phyloP scores from a whole-genome alignment of 176 grass and related monocot species.

The Bothriochloa decipiens region DNA sequence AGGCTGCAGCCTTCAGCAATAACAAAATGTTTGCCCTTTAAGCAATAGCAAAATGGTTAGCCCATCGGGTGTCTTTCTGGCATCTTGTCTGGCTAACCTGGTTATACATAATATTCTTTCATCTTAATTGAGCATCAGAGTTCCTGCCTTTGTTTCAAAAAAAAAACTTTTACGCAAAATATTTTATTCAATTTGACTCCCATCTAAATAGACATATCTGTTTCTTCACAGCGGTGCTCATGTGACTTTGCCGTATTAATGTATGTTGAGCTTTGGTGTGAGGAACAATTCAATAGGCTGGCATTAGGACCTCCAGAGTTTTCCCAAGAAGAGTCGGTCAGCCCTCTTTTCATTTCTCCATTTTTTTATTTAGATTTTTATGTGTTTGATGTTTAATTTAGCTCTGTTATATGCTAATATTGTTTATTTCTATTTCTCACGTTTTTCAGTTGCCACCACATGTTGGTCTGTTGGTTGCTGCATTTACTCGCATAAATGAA shows the following conservation, averaged over 20 bases:
- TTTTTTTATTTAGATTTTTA: conserved; percentile 18
- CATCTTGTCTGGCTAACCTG: too few relatives aligned
- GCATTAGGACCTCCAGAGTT: conserved; percentile 81
- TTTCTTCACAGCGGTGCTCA: conserved; percentile 67
- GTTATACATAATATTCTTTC: too few relatives aligned
- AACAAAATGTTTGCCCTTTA: neutral
- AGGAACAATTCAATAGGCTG: conserved; percentile 84
- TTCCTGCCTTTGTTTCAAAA: too few relatives aligned
- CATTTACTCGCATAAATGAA: conserved; percentile 86
- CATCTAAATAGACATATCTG: conserved; percentile 18
- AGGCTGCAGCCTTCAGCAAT: neutral
- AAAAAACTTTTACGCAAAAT: neutral
- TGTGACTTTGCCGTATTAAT: conserved; percentile 77
- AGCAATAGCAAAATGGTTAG: too few relatives aligned
- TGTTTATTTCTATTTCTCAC: conserved; percentile 34
- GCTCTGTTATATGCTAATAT: conserved; percentile 8
- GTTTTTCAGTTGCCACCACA: conserved; percentile 78
- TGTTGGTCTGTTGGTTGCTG: conserved; percentile 66
- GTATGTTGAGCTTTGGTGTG: conserved; percentile 95
- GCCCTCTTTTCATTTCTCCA: conserved; percentile 34
- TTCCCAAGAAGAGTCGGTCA: conserved; percentile 77
- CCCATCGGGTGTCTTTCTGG: too few relatives aligned
- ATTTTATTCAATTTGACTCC: neutral
- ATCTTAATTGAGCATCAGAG: too few relatives aligned
- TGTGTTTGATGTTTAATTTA: conserved; percentile 38